Base-by-base conservation (phyloP, 2,329 filamentous ascomycete species). In the Penicillium sclerotigenum region DNA sequence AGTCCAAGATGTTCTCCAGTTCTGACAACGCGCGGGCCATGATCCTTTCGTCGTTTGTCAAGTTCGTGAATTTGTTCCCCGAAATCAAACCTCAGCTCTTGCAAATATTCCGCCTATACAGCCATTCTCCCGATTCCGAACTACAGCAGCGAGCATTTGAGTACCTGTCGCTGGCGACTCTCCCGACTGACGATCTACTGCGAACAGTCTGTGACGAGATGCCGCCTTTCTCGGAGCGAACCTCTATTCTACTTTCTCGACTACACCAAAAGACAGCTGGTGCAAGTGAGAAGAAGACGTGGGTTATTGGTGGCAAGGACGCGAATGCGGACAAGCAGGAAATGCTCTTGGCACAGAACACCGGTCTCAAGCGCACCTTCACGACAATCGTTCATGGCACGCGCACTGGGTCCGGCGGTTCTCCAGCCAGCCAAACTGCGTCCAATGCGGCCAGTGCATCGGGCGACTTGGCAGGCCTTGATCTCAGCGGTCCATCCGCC, bases 161-260 rank as follows among this genome's bases (percentile, higher is more conserved):
- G 73, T 99, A 97, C 72, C 80, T 97, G 57, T 86, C 89, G 0
- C 80, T 99, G 59, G 91, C 91, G 18, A 92, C 84, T 33, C 82
- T 95, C 71, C 89, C 91, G 0, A 91, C 90, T 0, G 94, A 99
- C 67, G 92, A 97, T 62, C 82, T 99, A 7, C 80, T 99, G 13
- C 86, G 94, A 49, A 97, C 94, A 0, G 87, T 99, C 6, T 96
- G 92, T 73, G 94, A 99, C 66, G 94, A 99, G 73, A 99, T 99
- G 95, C 94, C 94, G 2, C 92, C 94, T 0, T 99, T 97, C 76
- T 95, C 94, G 0, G 92, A 99, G 73, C 83, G 95, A 58, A 87
- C 96, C 56, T 97, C 94, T 5, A 93, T 94, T 1, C 80, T 99
- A 28, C 80, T 99, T 11, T 97, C 93, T 37, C 84, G 94, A 56